Conservation (phyloP, 805 yeast species). For the Myxozyma mucilagina region DNA sequence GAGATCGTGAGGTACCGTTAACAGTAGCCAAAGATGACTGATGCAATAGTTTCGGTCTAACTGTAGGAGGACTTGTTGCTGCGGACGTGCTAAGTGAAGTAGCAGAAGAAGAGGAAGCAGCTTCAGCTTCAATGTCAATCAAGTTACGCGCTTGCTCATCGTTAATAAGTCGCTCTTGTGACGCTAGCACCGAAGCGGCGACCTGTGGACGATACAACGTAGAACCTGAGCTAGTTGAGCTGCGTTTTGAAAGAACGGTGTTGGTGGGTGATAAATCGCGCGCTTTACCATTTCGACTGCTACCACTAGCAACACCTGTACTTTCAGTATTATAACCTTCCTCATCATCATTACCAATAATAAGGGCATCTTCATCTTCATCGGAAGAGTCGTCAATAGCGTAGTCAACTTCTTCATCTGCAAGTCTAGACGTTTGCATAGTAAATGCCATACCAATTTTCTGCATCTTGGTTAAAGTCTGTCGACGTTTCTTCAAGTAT, state of each 20-base stretch:
- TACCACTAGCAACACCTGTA: conserved; percentile 25
- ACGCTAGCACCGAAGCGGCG: neutral
- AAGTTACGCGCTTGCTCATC: conserved; percentile 11
- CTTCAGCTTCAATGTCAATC: conserved; percentile 18
- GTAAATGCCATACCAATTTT: conserved; percentile 75
- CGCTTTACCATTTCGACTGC: conserved; percentile 22
- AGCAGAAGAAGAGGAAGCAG: conserved; percentile 3
- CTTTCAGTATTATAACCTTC: conserved; percentile 22
- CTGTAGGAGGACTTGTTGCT: neutral
- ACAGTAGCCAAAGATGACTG: conserved; percentile 23
- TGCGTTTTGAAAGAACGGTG: conserved; percentile 11
- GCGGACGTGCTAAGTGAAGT: neutral
- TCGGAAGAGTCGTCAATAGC: conserved; percentile 34
- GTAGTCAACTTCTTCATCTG: conserved; percentile 39
- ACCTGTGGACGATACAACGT: conserved; percentile 18
- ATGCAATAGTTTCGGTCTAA: conserved; percentile 16
- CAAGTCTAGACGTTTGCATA: conserved; percentile 64
- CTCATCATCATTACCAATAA: conserved; percentile 12
- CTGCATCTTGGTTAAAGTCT: conserved; percentile 61
- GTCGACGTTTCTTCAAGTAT: conserved; percentile 36
- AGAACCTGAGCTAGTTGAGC: conserved; percentile 6
- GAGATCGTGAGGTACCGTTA: conserved; percentile 14
- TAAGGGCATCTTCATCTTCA: conserved; percentile 34
- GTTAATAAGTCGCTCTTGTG: neutral
- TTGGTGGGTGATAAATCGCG: conserved; percentile 14